Evolutionary conservation across 1,284 basidiomycete genomes (phyloP), one percentile per base, ranked within the genome.

Genomic region (Cryptococcus sp.): DNA sequence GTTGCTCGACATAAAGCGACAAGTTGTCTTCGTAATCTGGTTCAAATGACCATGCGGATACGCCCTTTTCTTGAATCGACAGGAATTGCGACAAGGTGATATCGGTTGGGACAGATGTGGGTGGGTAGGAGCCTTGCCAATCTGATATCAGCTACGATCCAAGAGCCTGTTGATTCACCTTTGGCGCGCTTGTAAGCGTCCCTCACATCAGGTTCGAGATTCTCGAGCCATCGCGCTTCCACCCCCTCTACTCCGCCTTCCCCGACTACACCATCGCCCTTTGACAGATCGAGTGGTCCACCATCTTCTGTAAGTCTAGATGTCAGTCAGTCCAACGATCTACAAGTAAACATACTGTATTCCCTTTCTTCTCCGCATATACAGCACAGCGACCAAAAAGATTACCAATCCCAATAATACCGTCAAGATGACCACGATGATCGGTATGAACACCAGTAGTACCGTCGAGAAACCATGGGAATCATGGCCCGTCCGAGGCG

Each of bases 61-160:
- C 92, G 57, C 92, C 92, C 71, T 97, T 97, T 77, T 97, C 92
- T 73, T 97, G 92, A 56, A 97, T 97, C 21, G 91, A 92, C 28
- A 97, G 83, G 76, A 96, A 97, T 67, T 97, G 92, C 1, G 92
- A 93, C 36, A 97, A 80, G 0, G 93, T 97, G 74, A 97, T 97
- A 72, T 97, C 92, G 46, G 93, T 92, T 22, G 91, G 88, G 46
- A 86, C 79, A 14, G 92, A 96, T 64, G 93, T 90, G 21, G 92
- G 91, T 3, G 87, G 88, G 76, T 91, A 93, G 71, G 93, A 90
- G 1, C 83, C 65, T 75, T 96, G 92, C 76, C 85, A 91, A 53
- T 91, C 92, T 96, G 49, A 7, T 7, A 48, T 60, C 58, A 44
- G 50, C 42, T 9, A 13, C 7, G 11, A 11, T 34, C 32, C 32